Evolutionary conservation across 352 stramenopile genomes (phyloP), one percentile per base, ranked within the genome.

Genomic region (Paralagenidium karlingii): DNA sequence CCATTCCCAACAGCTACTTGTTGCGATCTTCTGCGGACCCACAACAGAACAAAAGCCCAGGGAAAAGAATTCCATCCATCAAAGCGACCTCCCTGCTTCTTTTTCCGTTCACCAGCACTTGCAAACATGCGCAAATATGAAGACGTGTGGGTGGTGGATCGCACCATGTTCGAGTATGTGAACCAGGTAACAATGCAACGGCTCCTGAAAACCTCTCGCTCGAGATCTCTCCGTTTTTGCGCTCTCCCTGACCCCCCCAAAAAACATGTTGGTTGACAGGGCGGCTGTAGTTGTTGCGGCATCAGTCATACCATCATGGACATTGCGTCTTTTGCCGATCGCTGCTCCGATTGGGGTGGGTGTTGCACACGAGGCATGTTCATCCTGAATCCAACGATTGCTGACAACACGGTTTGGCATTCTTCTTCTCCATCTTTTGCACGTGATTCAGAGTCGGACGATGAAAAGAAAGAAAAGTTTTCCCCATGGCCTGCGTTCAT

Each of bases 101-200:
- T 15, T 32, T 32, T 11, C 28, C 19, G 19, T 20, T 6, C 25
- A 51, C 12, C 18, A 40, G 39, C 12, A 22, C 42, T 44, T 28
- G 28, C 20, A 6, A 48, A 21, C 5, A 81, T 87, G 63, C 58
- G 63, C 34, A 75, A 76, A 42, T 87, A 82, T 49, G 64, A 85
- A 15, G 77, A 90, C 47, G 62, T 55, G 18, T 90, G 76, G 80
- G 78, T 97, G 37, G 77, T 97, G 27, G 87, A 97, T 59, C 77
- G 82, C 31, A 93, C 79, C 24, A 87, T 97, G 78, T 97, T 97
- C 63, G 82, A 96, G 49, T 96, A 95, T 54, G 68, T 96, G 28
- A 88, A 88, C 50, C 69, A 87, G 60, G 73, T 82, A 38, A 20
- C 45, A 25, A 0, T 10, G 13, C 27, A n/a, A n/a, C n/a, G n/a